These are phyloP conservation scores for Tulasnella calospora DNA, from an alignment of 768 basidiomycete genomes.

Conservation along the genomic window DNA sequence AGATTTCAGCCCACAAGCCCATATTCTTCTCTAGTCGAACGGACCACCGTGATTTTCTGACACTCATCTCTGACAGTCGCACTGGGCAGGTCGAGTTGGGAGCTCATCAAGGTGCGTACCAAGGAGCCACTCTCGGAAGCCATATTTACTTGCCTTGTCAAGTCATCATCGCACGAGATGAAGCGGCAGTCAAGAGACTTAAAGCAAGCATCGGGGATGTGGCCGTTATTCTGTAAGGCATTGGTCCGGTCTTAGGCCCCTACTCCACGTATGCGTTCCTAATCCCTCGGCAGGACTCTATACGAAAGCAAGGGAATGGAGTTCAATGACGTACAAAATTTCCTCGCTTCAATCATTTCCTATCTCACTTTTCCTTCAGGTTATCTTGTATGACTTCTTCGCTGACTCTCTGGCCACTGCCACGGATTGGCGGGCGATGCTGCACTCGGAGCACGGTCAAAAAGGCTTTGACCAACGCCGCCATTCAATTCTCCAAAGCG, in stretches of 20 bases:
- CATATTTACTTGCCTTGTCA: no score
- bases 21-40: not conserved
- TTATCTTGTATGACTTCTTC: constrained; percentile 71
- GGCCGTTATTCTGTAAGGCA: not conserved
- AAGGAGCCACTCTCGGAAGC: no score
- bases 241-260: no score
- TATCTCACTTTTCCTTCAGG: no score
- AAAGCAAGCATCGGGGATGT: no score
- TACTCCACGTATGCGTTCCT: no score
- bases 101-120: not conserved
- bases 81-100: not conserved
- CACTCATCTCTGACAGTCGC: not conserved
- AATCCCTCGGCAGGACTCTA: constrained; percentile 29
- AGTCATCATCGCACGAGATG: not conserved
- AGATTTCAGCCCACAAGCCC: not conserved
- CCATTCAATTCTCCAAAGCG: constrained; percentile 17
- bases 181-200: not conserved
- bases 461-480: not conserved
- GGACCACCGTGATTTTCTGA: not conserved
- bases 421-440: constrained; percentile 59
- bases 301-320: constrained; percentile 65
- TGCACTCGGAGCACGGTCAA: not conserved
- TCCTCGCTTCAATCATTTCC: no score
- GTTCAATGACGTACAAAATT: constrained; percentile 55
- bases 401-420: constrained; percentile 56